Evolutionary conservation across 2,329 filamentous ascomycete genomes (phyloP).

Genomic region (Amesomyces nigricolor): DNA sequence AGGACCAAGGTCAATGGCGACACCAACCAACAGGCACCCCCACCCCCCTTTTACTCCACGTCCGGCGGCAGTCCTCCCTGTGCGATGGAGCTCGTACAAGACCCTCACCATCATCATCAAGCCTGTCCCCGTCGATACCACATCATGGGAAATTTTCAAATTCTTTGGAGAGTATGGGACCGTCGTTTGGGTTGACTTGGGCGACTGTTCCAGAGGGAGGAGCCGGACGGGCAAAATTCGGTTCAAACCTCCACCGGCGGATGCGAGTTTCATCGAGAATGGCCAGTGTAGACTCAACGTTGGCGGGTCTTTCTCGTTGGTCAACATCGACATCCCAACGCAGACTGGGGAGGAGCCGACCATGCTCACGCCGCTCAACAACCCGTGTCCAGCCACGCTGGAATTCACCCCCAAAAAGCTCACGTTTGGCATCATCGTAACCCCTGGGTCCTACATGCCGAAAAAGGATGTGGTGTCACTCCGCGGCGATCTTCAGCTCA

Average conservation of each 20-base stretch:
- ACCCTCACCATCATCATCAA: slow-evolving; percentile 28
- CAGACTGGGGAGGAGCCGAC: slow-evolving; percentile 2
- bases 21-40: neutral
- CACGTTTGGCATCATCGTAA: slow-evolving; percentile 22
- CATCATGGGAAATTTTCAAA: slow-evolving; percentile 43
- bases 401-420: slow-evolving; percentile 14
- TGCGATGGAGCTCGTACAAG: slow-evolving; percentile 11
- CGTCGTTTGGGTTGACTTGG: slow-evolving; percentile 53
- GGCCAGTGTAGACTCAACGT: slow-evolving; percentile 27
- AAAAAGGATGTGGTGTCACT: slow-evolving; percentile 15
- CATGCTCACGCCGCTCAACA: slow-evolving; percentile 21
- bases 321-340: slow-evolving; percentile 10
- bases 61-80: slow-evolving; percentile 4
- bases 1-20: neutral
- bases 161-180: slow-evolving; percentile 48
- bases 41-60: neutral
- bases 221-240: slow-evolving; percentile 41
- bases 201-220: slow-evolving; percentile 37
- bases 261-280: slow-evolving; percentile 44
- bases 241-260: slow-evolving; percentile 52
- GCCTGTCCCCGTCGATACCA: slow-evolving; percentile 33
- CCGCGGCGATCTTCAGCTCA: slow-evolving; percentile 22
- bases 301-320: neutral
- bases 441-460: slow-evolving; percentile 20
- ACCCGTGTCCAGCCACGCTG: slow-evolving; percentile 15